Conservation (phyloP, 768 basidiomycete species). For the Pleurotus djamor region DNA sequence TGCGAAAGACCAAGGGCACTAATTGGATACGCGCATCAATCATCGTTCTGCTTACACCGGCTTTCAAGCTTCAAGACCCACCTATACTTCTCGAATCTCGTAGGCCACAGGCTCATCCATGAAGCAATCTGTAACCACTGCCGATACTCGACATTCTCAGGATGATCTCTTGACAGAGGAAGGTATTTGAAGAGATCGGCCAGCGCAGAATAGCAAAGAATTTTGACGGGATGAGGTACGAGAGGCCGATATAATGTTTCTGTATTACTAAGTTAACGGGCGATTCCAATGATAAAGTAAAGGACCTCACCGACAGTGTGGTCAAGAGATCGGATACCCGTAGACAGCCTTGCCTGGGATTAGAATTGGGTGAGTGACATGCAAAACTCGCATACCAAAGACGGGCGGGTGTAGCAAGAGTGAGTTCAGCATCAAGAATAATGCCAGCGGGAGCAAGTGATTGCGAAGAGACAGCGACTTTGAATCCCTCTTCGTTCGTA, state of each 20-base stretch:
- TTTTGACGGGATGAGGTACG: constrained; percentile 57
- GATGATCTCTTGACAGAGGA: constrained; percentile 59
- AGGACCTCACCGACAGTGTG: constrained; percentile 63
- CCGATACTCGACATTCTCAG: constrained; percentile 52
- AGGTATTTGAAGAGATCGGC: constrained; percentile 75
- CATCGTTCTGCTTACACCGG: not conserved
- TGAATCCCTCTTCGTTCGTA: constrained; percentile 66
- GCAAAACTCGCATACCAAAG: constrained; percentile 53
- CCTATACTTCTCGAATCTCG: constrained; percentile 55
- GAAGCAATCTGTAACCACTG: constrained; percentile 72
- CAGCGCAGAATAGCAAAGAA: constrained; percentile 63
- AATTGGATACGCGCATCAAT: not conserved
- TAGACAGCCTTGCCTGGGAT: constrained; percentile 57
- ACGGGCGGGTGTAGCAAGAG: constrained; percentile 68
- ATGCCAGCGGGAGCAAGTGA: constrained; percentile 68
- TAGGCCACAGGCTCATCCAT: constrained; percentile 82
- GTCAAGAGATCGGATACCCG: constrained; percentile 76
- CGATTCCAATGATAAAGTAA: not conserved
- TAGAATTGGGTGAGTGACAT: constrained; percentile 7
- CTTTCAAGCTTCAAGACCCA: constrained; percentile 15
- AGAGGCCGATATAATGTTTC: constrained; percentile 62
- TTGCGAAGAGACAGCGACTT: constrained; percentile 54
- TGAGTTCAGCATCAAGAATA: constrained; percentile 76
- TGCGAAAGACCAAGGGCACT: constrained; percentile 78
- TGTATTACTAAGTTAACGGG: constrained; percentile 18